Evolutionary conservation across 495 filamentous ascomycete genomes (phyloP), one percentile per base, ranked within the genome.

Genomic region (Pseudotulostoma volvatum): DNA sequence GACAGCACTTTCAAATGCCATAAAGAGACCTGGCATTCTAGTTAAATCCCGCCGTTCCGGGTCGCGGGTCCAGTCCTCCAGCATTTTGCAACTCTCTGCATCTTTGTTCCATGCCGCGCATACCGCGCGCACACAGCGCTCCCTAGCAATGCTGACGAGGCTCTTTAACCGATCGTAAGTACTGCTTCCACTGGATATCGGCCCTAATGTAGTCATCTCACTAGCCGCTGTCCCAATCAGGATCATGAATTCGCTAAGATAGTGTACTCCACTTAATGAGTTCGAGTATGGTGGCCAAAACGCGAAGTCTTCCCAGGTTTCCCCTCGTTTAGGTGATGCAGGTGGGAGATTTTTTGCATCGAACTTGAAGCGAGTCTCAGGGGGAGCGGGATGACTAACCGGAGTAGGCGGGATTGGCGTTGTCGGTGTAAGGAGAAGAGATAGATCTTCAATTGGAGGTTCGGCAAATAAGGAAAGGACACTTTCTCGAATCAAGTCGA

Each of bases 251-350:
- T 79, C 83, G 30, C 74, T 67, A 9, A 97, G 70, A 47, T 94
- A 94, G 52, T 92, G 71, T 4, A 85, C 77, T 7, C 79, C 87
- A 44, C 85, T 84, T 11, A 97, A 57, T 0, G 86, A 85, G 50
- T 94, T 96, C 3, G 85, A 79, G 47, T 79, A 78, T 0, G 90
- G 90, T 1, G 92, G 85, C 83, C 92, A 94, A 58, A 97, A 97
- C 1, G 90, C 88, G 60, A 79, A 95, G 33, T 81, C 87, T 56
- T 96, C 92, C 82, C 86, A 86, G 3, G 78, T 46, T 49, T 93
- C 84, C 21, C 84, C 86, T 23, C 67, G 65, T 44, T 64, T 77
- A 1, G 83, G 81, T 1, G 76, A 81, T 1, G 76, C 73, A n/a
- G 84, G 78, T 4, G 84, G 84, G 2, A 77, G 59, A 39, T 84